phyloP scores from a whole-genome alignment of 306 rosid species.

The Purshia tridentata region DNA sequence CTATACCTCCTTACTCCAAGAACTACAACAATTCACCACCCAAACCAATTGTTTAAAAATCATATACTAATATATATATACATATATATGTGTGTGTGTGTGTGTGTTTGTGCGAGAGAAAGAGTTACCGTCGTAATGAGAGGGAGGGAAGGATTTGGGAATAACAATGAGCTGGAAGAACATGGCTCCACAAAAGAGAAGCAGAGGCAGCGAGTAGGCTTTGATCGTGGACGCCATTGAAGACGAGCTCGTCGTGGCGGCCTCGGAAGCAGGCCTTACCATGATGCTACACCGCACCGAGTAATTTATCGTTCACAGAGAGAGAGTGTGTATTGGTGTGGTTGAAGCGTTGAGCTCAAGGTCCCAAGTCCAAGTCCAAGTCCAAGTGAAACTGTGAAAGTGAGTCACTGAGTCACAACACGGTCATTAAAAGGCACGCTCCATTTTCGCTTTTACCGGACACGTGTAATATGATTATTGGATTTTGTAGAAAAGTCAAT shows the following conservation, averaged over 20 bases:
- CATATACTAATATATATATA: not conserved
- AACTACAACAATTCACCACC: constrained; percentile 37
- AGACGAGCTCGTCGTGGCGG: constrained; percentile 18
- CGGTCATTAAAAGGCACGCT: not conserved
- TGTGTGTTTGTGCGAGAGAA: no score
- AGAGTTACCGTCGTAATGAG: constrained; percentile 71
- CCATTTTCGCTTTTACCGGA: no score
- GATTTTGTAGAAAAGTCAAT: not conserved
- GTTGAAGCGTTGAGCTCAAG: not conserved
- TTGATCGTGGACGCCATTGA: constrained; percentile 52
- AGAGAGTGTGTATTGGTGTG: not conserved
- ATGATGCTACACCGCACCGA: constrained; percentile 27
- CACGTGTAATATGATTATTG: not conserved
- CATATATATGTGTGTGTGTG: not conserved
- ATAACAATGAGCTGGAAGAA: constrained; percentile 72
- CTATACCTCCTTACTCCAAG: constrained; percentile 47
- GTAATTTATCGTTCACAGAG: not conserved
- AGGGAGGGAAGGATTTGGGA: constrained; percentile 78
- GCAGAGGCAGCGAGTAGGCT: constrained; percentile 66
- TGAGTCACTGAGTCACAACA: no score
- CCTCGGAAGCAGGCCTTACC: constrained; percentile 37
- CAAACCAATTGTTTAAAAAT: not conserved
- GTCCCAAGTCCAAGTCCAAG: no score
- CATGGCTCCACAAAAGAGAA: constrained; percentile 65
- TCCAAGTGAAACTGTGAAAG: no score